These are phyloP conservation scores for Candida multigemmis DNA, from an alignment of 805 yeast species.

Conservation along the genomic window DNA sequence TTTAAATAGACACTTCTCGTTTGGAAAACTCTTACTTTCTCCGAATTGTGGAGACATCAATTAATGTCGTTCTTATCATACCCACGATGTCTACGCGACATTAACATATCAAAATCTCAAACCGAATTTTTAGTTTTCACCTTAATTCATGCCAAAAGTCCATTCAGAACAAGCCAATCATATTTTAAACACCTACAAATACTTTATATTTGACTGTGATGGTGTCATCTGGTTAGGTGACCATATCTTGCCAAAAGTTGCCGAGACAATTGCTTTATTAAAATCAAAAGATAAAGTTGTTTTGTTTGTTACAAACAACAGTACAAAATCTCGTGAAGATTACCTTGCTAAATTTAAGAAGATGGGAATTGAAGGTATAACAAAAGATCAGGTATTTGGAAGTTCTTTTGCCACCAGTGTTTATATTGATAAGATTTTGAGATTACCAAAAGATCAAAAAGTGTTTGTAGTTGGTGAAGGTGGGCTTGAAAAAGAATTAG, in stretches of 20 bases:
- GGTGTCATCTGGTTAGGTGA: slow-evolving; percentile 95
- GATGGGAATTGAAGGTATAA: slow-evolving; percentile 39
- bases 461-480: slow-evolving; percentile 85
- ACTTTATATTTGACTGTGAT: slow-evolving; percentile 92
- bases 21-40: no score
- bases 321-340: slow-evolving; percentile 77
- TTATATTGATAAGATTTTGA: slow-evolving; percentile 66
- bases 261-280: slow-evolving; percentile 64
- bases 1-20: no score
- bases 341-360: slow-evolving; percentile 70
- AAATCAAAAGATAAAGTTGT: slow-evolving; percentile 50
- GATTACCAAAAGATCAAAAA: slow-evolving; percentile 67
- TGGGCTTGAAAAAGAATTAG: slow-evolving; percentile 78
- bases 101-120: no score
- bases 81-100: no score
- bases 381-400: slow-evolving; percentile 72
- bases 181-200: slow-evolving; percentile 63
- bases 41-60: no score
- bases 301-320: slow-evolving; percentile 90
- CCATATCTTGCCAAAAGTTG: slow-evolving; percentile 66
- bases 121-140: no score
- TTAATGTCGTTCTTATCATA: no score
- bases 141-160: no score
- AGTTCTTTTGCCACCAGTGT: slow-evolving; percentile 89
- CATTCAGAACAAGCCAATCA: slow-evolving; percentile 40